Evolutionary conservation across 2,329 filamentous ascomycete species (phyloP).

Genomic region (Ustilaginoidea virens): DNA sequence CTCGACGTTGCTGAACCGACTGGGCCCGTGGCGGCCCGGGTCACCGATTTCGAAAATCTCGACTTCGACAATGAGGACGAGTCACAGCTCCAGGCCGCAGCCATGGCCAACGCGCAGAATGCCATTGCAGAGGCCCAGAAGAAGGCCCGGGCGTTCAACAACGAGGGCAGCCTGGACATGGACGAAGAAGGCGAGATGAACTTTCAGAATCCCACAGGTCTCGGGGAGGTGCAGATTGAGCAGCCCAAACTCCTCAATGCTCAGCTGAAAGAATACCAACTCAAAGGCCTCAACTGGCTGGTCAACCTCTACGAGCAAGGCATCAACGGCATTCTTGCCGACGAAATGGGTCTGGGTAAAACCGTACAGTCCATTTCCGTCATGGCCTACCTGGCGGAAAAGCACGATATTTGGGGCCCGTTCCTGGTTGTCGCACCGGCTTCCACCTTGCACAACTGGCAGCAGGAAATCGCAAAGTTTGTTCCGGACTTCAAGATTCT

Average conservation of each 20-base stretch:
- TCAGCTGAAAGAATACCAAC: constrained; percentile 94
- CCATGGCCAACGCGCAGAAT: constrained; percentile 89
- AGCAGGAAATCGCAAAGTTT: constrained; percentile 92
- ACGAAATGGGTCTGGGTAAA: constrained; percentile 99
- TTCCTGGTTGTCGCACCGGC: constrained; percentile 94
- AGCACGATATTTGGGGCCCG: constrained; percentile 95
- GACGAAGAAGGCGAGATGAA: constrained; percentile 97
- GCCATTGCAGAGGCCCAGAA: constrained; percentile 89
- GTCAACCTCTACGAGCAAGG: constrained; percentile 98
- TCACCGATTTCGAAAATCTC: constrained; percentile 86
- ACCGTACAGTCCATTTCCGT: constrained; percentile 98
- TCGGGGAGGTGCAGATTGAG: constrained; percentile 85
- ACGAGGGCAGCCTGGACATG: constrained; percentile 44
- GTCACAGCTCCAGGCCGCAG: constrained; percentile 61
- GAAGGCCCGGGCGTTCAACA: constrained; percentile 86
- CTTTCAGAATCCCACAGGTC: constrained; percentile 93
- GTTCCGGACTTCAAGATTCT: constrained; percentile 89
- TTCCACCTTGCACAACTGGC: constrained; percentile 97
- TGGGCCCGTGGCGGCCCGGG: constrained; percentile 46
- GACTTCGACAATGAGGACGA: constrained; percentile 96
- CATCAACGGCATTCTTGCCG: constrained; percentile 96
- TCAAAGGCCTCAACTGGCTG: constrained; percentile 98
- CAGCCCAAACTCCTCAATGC: constrained; percentile 89
- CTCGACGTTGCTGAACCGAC: constrained; percentile 36
- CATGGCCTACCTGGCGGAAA: constrained; percentile 95